Base-by-base conservation (phyloP, 2,329 filamentous ascomycete species). In the Aspergillus sp. region DNA sequence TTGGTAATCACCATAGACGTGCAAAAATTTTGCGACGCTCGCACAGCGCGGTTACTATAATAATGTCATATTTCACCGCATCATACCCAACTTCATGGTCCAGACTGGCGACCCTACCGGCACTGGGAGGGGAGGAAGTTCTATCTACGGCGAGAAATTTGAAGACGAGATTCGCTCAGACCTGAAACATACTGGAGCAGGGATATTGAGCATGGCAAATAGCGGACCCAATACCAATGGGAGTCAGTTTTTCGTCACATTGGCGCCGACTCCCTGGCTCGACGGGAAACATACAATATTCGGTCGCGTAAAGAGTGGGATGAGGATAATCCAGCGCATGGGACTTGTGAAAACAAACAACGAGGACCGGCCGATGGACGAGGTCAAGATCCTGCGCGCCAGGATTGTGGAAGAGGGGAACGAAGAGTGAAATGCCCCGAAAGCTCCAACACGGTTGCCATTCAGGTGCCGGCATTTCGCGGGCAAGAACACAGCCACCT, bases 161-260 rank as follows among this genome's bases (percentile, higher is more conserved):
- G 91, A 89, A 60, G 95, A 99, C 78, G 95, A 99, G 81, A 93
- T 98, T 67, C 80, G 84, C 47, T 77, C 86, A 2, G 79, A 80
- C 4, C 80, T 99, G 55, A 95, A 93, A 72, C 95, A 99, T 79
- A 96, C 92, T 0, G 93, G 93, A 39, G 93, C 93, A 4, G 93
- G 93, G 1, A 82, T 98, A n/a, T 79, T 99, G 67, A 92, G 88
- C 77, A 99, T 99, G 95, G 95, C 95, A 59, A 99, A 99, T 77
- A 87, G 88, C 15, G 95, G 95, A 0, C 90, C 91, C 8, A 86
- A 98, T 74, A 96, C 93, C 37, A 98, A 98, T 74, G 93, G 93
- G 21, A 91, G 86, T 58, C 95, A 98, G 77, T 99, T 98, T 77
- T 98, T 98, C 73, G 87, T 99, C 65, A 98, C 95, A 0, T 82